Percentiles rank a stretch among this genome's conserved stretches.
Conservation (phyloP, 2,329 filamentous ascomycete genomes). For the Balansia obtecta region DNA sequence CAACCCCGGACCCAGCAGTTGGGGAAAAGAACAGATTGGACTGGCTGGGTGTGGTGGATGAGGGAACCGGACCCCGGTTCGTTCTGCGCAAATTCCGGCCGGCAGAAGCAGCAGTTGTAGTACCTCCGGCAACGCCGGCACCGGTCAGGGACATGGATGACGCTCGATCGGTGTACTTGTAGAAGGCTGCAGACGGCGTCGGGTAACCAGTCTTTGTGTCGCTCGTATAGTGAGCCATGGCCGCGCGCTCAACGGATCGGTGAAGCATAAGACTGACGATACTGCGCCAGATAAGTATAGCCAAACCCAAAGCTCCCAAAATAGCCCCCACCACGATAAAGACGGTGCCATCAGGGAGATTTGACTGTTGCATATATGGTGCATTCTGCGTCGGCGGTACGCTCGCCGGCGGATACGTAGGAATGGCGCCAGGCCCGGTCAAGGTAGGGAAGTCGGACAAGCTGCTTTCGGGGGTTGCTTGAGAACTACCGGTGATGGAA, state of each 20-base stretch:
- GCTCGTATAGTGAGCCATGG: conserved; percentile 57
- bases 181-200: conserved; percentile 44
- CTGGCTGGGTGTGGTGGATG: conserved; percentile 46
- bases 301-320: conserved; percentile 68
- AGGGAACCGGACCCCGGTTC: conserved; percentile 38
- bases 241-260: conserved; percentile 76
- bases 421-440: conserved; percentile 25
- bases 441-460: conserved; percentile 29
- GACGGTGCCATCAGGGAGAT: conserved; percentile 79
- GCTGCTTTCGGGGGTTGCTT: conserved; percentile 11
- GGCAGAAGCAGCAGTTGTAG: conserved; percentile 23
- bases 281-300: conserved; percentile 77
- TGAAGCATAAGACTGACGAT: conserved; percentile 86
- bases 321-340: conserved; percentile 91
- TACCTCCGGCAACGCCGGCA: conserved; percentile 8
- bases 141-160: conserved; percentile 38
- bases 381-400: conserved; percentile 76
- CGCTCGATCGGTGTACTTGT: conserved; percentile 50
- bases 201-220: conserved; percentile 59
- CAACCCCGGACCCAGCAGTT: conserved; percentile 53
- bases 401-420: conserved; percentile 56
- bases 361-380: conserved; percentile 84
- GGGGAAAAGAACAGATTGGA: conserved; percentile 89
- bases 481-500: conserved; percentile 11
- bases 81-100: conserved; percentile 40